Conservation (phyloP, 2,329 filamentous ascomycete genomes). For the Phyllosticta citriasiana region DNA sequence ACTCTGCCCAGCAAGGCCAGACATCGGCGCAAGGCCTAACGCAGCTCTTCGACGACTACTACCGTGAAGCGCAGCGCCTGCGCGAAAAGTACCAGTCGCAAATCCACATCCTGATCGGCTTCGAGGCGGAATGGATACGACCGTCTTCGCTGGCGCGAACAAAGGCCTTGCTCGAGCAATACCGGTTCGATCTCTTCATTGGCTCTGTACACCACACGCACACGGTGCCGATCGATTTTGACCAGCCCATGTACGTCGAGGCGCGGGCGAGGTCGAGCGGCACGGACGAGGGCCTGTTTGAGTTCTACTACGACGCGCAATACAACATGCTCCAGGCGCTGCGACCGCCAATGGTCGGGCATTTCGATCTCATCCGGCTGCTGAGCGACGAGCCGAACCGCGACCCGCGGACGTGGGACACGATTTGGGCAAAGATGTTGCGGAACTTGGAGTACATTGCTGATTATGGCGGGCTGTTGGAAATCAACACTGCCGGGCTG, state of each 20-base stretch:
- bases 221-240: conserved; percentile 81
- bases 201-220: conserved; percentile 88
- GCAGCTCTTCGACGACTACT: conserved; percentile 58
- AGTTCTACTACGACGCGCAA: conserved; percentile 83
- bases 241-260: conserved; percentile 53
- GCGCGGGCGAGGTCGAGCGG: conserved; percentile 49
- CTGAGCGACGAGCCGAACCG: conserved; percentile 59
- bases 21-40: conserved; percentile 18
- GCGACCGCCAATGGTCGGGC: conserved; percentile 70
- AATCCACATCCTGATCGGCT: conserved; percentile 77
- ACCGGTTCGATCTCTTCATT: conserved; percentile 77
- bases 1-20: background rate
- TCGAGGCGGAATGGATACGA: conserved; percentile 90
- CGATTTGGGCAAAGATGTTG: conserved; percentile 63
- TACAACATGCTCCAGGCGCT: conserved; percentile 65
- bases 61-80: conserved; percentile 64
- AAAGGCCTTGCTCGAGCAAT: conserved; percentile 44
- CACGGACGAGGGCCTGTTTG: conserved; percentile 58
- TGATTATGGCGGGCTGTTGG: conserved; percentile 69
- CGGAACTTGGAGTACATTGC: conserved; percentile 65
- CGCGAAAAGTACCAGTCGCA: conserved; percentile 57
- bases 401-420: conserved; percentile 47
- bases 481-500: conserved; percentile 80
- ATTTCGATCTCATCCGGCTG: conserved; percentile 86
- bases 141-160: conserved; percentile 54